Conservation (phyloP, 352 stramenopile species). For the Pythium periplocum region DNA sequence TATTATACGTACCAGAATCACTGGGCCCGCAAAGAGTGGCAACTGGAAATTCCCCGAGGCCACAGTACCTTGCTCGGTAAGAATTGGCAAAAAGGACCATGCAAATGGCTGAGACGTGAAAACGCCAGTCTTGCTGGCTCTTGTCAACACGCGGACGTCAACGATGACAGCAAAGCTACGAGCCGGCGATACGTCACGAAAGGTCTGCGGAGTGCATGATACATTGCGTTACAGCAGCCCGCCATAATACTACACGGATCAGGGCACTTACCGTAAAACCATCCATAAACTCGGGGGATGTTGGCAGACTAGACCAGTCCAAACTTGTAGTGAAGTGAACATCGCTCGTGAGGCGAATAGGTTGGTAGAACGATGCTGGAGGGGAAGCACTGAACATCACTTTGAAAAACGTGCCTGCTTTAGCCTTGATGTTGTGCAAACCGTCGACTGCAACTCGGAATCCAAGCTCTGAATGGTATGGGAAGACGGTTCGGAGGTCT, state of each 20-base stretch:
- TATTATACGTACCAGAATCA: conserved; percentile 42
- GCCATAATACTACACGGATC: too few relatives aligned
- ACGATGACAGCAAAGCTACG: conserved; percentile 37
- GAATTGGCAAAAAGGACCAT: conserved; percentile 61
- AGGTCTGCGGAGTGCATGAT: conserved; percentile 25
- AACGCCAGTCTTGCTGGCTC: conserved; percentile 30
- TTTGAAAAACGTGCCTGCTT: conserved; percentile 40
- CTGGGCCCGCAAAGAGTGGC: conserved; percentile 52
- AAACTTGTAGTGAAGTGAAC: conserved; percentile 56
- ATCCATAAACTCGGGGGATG: conserved; percentile 50
- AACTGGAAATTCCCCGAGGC: conserved; percentile 40
- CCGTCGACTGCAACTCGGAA: conserved; percentile 65
- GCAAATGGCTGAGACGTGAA: conserved; percentile 43
- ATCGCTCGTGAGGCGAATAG: conserved; percentile 39
- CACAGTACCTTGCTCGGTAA: conserved; percentile 31
- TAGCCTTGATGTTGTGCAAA: conserved; percentile 61
- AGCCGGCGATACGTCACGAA: conserved; percentile 30
- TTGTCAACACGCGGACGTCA: conserved; percentile 44
- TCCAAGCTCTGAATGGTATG: conserved; percentile 49
- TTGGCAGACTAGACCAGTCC: conserved; percentile 54
- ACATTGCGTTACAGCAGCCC: not conserved
- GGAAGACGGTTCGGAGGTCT: conserved; percentile 36
- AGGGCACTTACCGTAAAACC: conserved; percentile 35
- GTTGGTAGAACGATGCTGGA: conserved; percentile 58
- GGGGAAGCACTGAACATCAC: conserved; percentile 48